Base-by-base conservation (phyloP, 2,329 filamentous ascomycete species). In the Cordyceps tenuipes region DNA sequence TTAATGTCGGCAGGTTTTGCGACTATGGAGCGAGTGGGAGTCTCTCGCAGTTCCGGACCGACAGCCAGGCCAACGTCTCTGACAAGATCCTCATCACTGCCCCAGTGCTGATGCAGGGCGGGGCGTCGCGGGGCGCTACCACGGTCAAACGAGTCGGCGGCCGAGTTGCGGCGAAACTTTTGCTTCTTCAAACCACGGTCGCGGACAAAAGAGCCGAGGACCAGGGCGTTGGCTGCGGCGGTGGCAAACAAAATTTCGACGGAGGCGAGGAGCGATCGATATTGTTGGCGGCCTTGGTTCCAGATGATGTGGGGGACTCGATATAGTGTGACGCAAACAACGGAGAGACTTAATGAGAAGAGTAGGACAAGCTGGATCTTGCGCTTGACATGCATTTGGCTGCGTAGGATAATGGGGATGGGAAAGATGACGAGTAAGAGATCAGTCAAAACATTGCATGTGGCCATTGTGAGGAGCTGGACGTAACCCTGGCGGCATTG, bases 11-110 rank as follows among this genome's bases (percentile, higher is more conserved):
- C 71, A 72, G 26, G 69, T 21, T 63, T 57, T 15, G 67, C 66
- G 2, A 64, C 63, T 3, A 65, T 65, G 34, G 56, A 23, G 17
- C 29, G 47, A 21, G 67, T 62, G 12, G 23, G 34, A 12, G 10
- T 67, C 12, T 77, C 73, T 36, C 80, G 77, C 19, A 86, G 69
- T 59, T 81, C 77, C 1, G 77, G 78, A 44, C 81, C 77, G 3
- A 85, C 80, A 13, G 88, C 83, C 44, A 93, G 83, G 8, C 93
- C 92, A 3, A 96, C 68, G 62, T 87, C 89, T 55, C 88, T 80
- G 5, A 95, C 91, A 1, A 97, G 82, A 69, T 97, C 91, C 68
- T 95, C 91, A 67, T 97, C 93, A 66, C 91, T 96, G 48, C 90
- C 91, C 86, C 89, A 93, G 60, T 89, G 84, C 54, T 83, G 82